Evolutionary conservation across 495 filamentous ascomycete species (phyloP).

Genomic region (Penicillium bialowiezense): DNA sequence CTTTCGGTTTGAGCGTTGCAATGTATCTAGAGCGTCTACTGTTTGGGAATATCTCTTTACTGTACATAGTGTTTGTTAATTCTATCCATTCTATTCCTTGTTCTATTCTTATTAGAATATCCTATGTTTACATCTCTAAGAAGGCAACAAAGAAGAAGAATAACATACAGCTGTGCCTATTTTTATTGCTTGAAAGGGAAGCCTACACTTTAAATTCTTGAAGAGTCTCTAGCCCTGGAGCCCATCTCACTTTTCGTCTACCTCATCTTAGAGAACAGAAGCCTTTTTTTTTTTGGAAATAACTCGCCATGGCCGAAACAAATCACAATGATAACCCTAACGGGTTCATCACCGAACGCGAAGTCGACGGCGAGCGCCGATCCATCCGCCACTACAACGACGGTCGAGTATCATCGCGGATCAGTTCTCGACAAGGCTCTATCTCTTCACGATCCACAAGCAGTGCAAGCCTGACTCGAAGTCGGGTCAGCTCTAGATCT

Average conservation of each 20-base stretch:
- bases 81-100: conserved; percentile 6
- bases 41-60: conserved; percentile 12
- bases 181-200: no score
- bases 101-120: conserved; percentile 5
- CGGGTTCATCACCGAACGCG: conserved; percentile 1
- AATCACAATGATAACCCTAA: background rate
- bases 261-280: no score
- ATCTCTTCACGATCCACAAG: background rate
- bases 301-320: background rate
- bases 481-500: background rate
- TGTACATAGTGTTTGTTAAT: conserved; percentile 29
- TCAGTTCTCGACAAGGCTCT: background rate
- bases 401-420: conserved; percentile 2
- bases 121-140: background rate
- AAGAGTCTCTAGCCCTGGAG: no score
- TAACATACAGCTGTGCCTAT: no score
- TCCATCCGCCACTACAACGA: conserved; percentile 2
- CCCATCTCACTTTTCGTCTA: no score
- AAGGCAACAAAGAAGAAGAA: no score
- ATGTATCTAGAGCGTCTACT: conserved; percentile 35
- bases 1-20: conserved; percentile 15
- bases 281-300: no score
- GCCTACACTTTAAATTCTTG: no score
- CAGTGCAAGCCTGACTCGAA: background rate
- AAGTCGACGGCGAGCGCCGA: background rate